phyloP scores from a whole-genome alignment of 208 protist species.

The Leptomonas pyrrhocoris region DNA sequence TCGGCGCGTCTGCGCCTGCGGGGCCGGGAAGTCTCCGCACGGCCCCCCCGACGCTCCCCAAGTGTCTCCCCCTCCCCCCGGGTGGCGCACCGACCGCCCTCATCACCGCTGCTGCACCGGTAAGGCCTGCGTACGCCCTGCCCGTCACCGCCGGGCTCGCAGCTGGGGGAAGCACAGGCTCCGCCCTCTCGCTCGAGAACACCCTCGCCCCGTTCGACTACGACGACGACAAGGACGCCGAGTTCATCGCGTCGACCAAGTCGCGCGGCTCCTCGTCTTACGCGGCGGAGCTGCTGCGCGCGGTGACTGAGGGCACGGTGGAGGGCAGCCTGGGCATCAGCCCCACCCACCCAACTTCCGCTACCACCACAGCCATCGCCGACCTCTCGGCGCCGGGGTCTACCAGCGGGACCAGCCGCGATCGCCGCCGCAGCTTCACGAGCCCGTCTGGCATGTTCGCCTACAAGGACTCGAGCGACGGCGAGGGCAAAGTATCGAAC shows the following conservation, averaged over 20 bases:
- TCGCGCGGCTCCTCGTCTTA: constrained; percentile 1
- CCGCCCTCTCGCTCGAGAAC: background rate
- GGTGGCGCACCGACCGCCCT: background rate
- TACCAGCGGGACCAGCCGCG: background rate
- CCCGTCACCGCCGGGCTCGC: background rate
- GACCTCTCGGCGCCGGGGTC: background rate
- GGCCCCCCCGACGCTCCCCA: constrained; percentile 10
- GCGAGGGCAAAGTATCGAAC: background rate
- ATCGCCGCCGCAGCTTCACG: constrained; percentile 13
- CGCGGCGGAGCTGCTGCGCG: constrained; percentile 3
- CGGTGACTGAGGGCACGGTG: background rate
- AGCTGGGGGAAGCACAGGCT: background rate
- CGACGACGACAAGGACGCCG: background rate
- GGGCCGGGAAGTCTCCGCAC: constrained; percentile 1
- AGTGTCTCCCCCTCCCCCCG: constrained; percentile 13
- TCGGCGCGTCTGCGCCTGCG: background rate
- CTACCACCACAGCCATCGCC: background rate
- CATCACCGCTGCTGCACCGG: background rate
- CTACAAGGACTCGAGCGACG: constrained; percentile 11
- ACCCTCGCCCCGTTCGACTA: constrained; percentile 13
- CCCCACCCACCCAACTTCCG: background rate
- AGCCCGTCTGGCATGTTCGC: constrained; percentile 11
- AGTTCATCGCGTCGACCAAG: background rate
- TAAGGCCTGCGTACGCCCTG: too few species aligned
- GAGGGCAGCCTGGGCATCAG: background rate